Base-by-base conservation (phyloP, 2,329 filamentous ascomycete genomes). In the Alternaria panax region DNA sequence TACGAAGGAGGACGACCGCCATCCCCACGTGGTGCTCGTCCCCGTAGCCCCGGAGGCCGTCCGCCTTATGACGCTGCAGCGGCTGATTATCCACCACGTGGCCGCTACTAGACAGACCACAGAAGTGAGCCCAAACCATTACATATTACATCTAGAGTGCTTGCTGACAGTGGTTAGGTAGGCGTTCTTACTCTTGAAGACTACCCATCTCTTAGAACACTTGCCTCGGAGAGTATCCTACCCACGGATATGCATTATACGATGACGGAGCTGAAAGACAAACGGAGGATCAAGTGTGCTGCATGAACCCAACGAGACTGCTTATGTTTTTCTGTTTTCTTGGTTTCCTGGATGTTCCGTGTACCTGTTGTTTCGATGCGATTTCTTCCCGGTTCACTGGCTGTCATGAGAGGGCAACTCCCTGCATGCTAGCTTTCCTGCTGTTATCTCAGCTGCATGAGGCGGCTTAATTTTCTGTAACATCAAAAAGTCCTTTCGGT, bases 31-130 rank as follows among this genome's bases (percentile, higher is more conserved):
- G 74, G 74, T 64, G 70, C 68, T 64, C 75, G 73, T 43, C 76
- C 73, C 32, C 73, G 70, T 52, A 78, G 73, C 86, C 88, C 68
- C 83, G 88, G 65, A 86, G 90, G 73, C 86, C 90, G 72, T 86
- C 88, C 65, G 71, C 80, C 82, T 60, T 85, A 88, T 73, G 69
- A 80, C 47, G 66, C 67, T 32, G 60, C 69, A 12, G 65, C 59
- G 51, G 82, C 82, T 59, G 83, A 84, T 51, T 86, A 86, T 60
- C 72, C 74, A 41, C 72, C 75, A 20, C 73, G 75, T 60, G 67
- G 66, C 40, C 75, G 74, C 28, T 78, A 78, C 64, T 78, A 73
- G 71, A 67, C 65, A 62, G 41, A 43, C 43, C 46, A 42, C 47
- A 40, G 30, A 57, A 34, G 56, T 59, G 30, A 32, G 53, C 43